phyloP scores from a whole-genome alignment of 2,329 filamentous ascomycete genomes.

The Verticillium nubilum region DNA sequence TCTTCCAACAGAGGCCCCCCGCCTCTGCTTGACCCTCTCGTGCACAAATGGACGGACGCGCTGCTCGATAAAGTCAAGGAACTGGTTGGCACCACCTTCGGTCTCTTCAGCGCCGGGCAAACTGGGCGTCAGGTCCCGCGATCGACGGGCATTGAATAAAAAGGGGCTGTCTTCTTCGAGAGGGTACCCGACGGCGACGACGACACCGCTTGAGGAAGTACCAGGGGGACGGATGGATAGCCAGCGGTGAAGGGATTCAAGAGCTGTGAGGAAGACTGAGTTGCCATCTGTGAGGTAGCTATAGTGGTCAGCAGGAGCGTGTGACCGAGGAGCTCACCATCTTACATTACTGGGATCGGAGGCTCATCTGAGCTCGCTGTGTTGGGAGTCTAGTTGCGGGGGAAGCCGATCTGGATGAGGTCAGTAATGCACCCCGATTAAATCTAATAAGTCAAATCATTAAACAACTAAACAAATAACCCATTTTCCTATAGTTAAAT shows the following conservation, averaged over 20 bases:
- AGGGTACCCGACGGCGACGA: slow-evolving; percentile 27
- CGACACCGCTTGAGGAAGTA: slow-evolving; percentile 19
- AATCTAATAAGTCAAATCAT: too few relatives aligned
- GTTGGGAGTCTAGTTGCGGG: slow-evolving; percentile 18
- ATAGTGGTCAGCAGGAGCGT: not conserved
- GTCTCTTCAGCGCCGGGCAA: slow-evolving; percentile 15
- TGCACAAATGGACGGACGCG: slow-evolving; percentile 28
- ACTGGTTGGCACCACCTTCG: slow-evolving; percentile 36
- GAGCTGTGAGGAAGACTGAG: slow-evolving; percentile 26
- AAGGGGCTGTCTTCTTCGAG: slow-evolving; percentile 10
- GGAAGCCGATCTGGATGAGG: slow-evolving; percentile 23
- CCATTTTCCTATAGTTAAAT: too few relatives aligned
- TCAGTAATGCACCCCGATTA: too few relatives aligned
- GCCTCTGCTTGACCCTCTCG: slow-evolving; percentile 19
- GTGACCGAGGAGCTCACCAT: not conserved
- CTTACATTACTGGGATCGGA: slow-evolving; percentile 19
- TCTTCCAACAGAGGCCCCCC: slow-evolving; percentile 19
- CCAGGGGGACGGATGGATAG: slow-evolving; percentile 14
- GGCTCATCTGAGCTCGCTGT: slow-evolving; percentile 11
- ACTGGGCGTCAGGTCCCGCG: slow-evolving; percentile 23
- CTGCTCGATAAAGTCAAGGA: slow-evolving; percentile 36
- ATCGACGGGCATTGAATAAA: slow-evolving; percentile 22
- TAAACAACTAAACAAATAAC: too few relatives aligned
- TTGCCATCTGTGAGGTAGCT: slow-evolving; percentile 29
- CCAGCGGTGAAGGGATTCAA: slow-evolving; percentile 16